These are phyloP conservation scores for Neofusicoccum cordaticola DNA, from an alignment of 2,329 filamentous ascomycete genomes.

Conservation along the genomic window DNA sequence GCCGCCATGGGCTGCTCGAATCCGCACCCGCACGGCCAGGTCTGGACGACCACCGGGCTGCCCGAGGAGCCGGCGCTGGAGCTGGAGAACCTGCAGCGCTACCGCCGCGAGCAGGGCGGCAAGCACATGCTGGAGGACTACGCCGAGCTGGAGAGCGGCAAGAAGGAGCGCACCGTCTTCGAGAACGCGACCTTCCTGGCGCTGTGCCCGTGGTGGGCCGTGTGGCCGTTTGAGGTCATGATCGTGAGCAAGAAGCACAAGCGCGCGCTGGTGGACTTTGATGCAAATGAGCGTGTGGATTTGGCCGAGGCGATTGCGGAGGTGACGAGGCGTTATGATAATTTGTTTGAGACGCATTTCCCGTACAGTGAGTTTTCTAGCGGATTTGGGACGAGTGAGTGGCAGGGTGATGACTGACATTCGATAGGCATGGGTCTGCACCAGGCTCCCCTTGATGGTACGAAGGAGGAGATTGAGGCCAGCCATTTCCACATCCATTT, in stretches of 20 bases:
- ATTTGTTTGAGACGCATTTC: constrained; percentile 93
- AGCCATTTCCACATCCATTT: constrained; percentile 97
- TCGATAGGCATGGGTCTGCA: constrained; percentile 79
- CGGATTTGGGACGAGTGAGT: too few species aligned
- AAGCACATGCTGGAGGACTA: constrained; percentile 83
- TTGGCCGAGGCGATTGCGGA: constrained; percentile 85
- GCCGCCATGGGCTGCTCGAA: constrained; percentile 98
- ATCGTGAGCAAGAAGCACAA: constrained; percentile 82
- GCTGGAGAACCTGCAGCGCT: constrained; percentile 73
- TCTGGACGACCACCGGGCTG: constrained; percentile 89
- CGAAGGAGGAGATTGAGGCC: constrained; percentile 73
- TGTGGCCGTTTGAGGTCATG: constrained; percentile 96
- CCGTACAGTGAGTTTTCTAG: constrained; percentile 73
- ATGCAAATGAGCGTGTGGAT: constrained; percentile 64
- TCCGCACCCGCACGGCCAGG: constrained; percentile 92
- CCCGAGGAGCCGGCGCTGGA: constrained; percentile 87
- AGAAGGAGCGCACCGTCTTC: constrained; percentile 81
- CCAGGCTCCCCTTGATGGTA: constrained; percentile 84
- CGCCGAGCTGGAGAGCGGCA: constrained; percentile 74
- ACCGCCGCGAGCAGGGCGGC: constrained; percentile 68
- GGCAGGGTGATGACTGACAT: neutral
- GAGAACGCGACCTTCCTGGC: constrained; percentile 83
- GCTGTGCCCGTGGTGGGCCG: constrained; percentile 95
- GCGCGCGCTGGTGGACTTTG: constrained; percentile 79
- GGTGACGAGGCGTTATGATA: constrained; percentile 89